Evolutionary conservation across 2,329 filamentous ascomycete genomes (phyloP).

Genomic region (Ceratocystis papillata): DNA sequence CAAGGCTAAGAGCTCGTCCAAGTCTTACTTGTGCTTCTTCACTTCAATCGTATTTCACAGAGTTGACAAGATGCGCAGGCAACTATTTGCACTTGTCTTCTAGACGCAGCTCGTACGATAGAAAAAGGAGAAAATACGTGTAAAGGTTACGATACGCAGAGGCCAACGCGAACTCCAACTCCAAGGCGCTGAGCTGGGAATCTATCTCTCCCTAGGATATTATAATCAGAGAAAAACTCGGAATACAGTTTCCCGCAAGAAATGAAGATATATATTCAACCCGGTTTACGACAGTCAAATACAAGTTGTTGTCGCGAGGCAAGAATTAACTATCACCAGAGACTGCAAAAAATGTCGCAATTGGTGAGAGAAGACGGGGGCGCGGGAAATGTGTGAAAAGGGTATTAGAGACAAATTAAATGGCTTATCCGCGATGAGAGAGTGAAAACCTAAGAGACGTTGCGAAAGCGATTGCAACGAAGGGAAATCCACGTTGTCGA

Average conservation of each 20-base stretch:
- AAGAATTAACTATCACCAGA: constrained; percentile 12
- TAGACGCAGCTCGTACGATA: constrained; percentile 13
- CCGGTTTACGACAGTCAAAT: constrained; percentile 12
- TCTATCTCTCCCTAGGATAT: not conserved
- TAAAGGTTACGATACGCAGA: constrained; percentile 13
- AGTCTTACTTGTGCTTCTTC: constrained; percentile 14
- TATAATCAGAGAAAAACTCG: constrained; percentile 13
- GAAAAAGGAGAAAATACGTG: constrained; percentile 14
- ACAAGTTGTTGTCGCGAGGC: constrained; percentile 13
- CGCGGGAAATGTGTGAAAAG: not conserved
- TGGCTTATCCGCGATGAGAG: not conserved
- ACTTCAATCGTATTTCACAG: constrained; percentile 13
- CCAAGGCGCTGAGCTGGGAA: constrained; percentile 1
- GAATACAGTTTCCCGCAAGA: constrained; percentile 4
- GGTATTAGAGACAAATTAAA: not conserved
- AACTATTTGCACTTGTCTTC: constrained; percentile 15
- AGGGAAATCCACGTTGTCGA: not conserved
- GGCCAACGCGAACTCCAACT: constrained; percentile 5
- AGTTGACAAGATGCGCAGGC: constrained; percentile 12
- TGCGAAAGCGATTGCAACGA: not conserved
- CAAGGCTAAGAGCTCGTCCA: constrained; percentile 5
- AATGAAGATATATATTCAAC: not conserved
- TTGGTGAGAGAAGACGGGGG: not conserved
- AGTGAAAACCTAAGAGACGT: not conserved
- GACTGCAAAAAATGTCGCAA: constrained; percentile 7